phyloP scores from a whole-genome alignment of 345 rosid genomes.

The Hibiscus tridactylites region DNA sequence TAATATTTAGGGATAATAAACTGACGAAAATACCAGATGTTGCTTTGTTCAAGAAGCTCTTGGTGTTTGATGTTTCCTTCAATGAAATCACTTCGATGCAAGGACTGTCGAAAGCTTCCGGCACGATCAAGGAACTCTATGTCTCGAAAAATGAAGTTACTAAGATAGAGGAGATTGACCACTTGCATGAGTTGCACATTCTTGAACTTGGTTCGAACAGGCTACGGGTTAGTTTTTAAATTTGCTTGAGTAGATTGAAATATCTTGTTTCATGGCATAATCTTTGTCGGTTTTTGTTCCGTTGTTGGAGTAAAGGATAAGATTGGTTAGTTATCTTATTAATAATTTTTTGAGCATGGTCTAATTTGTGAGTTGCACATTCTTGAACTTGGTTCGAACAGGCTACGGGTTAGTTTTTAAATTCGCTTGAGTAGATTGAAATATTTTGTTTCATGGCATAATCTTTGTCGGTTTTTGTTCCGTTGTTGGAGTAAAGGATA shows the following conservation, averaged over 20 bases:
- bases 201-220: constrained; percentile 94
- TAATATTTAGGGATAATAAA: constrained; percentile 83
- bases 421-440: neutral
- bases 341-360: neutral
- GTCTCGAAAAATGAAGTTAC: constrained; percentile 87
- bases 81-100: constrained; percentile 64
- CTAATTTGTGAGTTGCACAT: constrained; percentile 46
- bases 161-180: constrained; percentile 83
- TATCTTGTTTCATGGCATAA: neutral
- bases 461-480: neutral
- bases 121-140: constrained; percentile 71
- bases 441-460: neutral
- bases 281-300: neutral
- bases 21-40: constrained; percentile 64
- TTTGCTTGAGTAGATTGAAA: neutral
- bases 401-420: constrained; percentile 51
- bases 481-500: neutral
- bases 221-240: constrained; percentile 48
- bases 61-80: constrained; percentile 84
- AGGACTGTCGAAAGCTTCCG: constrained; percentile 63
- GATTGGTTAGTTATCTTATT: neutral
- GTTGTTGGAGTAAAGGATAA: neutral
- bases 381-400: constrained; percentile 92
- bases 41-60: constrained; percentile 61
- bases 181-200: constrained; percentile 61